Base-by-base conservation (phyloP, 148 eudicot genomes). In the Limonium bicolor region DNA sequence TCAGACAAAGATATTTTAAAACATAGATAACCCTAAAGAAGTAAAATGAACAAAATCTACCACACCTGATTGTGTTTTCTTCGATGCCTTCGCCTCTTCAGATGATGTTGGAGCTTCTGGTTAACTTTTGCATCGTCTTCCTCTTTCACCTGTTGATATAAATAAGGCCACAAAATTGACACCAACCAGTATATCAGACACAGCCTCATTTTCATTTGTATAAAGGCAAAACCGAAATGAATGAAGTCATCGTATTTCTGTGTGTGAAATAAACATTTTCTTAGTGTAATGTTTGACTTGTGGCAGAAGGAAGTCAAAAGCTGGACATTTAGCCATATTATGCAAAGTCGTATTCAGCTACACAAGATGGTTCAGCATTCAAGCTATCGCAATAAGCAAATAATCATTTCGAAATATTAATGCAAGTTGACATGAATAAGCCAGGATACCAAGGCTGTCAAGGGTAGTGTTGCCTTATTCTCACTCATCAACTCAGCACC, bases 61-160 rank as follows among this genome's bases (percentile, higher is more conserved):
- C 22, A 46, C 27, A 71, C 96, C 83, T 67, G 74, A 57, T 58
- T 70, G 20, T 50, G 51, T 60, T 61, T 73, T 47, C 72, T 82
- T 53, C 41, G 69, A 19, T 43, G 77, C 48, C 94, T 71, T 64
- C 82, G 68, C 35, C 37, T 72, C 48, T 84, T 92, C 61, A 92
- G 70, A 29, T 47, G 72, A 55, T 60, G 51, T 29, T 71, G 88
- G 59, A 71, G 99, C 66, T 71, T 78, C 56, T 51, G 58, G 60
- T 81, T 88, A 55, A 52, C 42, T 56, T 45, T 64, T 50, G 63
- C 41, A 61, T 92, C 99, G 52, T 92, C 99, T 57, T 92, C 99
- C 66, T 92, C 99, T 68, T 73, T 92, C 20, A 92, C 93, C 99
- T 92, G 75, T 53, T 56, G n/a, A 56, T 19, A 35, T 7, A 45